These are phyloP conservation scores for Mycena indigotica DNA, from an alignment of 768 basidiomycete genomes.

Conservation along the genomic window DNA sequence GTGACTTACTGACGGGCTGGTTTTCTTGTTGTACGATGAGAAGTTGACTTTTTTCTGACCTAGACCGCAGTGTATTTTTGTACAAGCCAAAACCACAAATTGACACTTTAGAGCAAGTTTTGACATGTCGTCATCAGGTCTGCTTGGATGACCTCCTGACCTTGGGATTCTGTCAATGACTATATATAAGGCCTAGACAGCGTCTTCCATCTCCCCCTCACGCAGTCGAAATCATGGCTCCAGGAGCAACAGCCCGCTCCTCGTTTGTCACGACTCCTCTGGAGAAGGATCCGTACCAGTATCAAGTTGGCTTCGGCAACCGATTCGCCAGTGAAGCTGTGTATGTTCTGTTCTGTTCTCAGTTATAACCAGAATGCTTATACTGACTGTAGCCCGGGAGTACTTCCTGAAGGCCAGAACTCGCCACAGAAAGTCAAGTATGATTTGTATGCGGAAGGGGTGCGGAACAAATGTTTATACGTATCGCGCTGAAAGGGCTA, in stretches of 20 bases:
- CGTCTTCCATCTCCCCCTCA: background rate
- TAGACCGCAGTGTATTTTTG: background rate
- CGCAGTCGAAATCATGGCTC: conserved; percentile 15
- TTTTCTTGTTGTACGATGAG: background rate
- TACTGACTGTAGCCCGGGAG: conserved; percentile 46
- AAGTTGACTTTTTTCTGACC: background rate
- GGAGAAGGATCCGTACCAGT: conserved; percentile 54
- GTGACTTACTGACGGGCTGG: too few species aligned
- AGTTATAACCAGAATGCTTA: too few species aligned
- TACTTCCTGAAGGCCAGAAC: conserved; percentile 61
- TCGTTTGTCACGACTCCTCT: conserved; percentile 40
- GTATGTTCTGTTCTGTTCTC: conserved; percentile 34
- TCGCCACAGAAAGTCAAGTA: conserved; percentile 65
- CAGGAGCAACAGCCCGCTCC: conserved; percentile 43
- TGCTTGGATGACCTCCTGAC: background rate
- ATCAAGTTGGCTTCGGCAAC: conserved; percentile 63
- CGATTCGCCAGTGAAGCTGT: conserved; percentile 58
- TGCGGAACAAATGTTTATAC: conserved; percentile 28
- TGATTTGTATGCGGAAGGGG: conserved; percentile 62
- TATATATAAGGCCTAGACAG: background rate
- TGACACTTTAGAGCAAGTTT: too few species aligned
- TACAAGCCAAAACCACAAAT: background rate
- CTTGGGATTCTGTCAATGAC: background rate
- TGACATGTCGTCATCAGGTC: background rate
- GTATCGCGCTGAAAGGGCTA: background rate